phyloP scores from a whole-genome alignment of 345 rosid genomes.

The Linum lewisii region DNA sequence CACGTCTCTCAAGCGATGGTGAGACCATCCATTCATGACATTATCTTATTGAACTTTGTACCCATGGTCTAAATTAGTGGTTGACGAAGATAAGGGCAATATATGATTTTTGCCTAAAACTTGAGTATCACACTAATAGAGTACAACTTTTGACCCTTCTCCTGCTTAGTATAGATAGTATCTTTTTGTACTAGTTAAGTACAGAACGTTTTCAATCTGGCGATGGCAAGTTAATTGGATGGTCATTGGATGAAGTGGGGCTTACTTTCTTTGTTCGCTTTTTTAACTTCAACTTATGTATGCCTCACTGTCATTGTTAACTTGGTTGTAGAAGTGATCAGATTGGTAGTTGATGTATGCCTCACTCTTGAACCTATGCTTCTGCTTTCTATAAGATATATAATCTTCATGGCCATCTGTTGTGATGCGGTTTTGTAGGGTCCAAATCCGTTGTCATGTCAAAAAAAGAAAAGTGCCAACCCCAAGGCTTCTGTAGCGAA shows the following conservation, averaged over 20 bases:
- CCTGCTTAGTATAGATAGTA: not conserved
- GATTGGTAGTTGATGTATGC: not conserved
- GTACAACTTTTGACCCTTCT: not conserved
- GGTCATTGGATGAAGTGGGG: not conserved
- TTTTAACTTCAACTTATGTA: not conserved
- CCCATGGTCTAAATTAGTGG: not conserved
- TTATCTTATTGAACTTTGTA: not conserved
- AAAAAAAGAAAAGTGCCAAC: conserved; percentile 44
- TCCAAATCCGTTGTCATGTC: conserved; percentile 80
- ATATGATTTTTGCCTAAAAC: not conserved
- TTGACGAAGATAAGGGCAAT: not conserved
- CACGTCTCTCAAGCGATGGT: too few relatives aligned
- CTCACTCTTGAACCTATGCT: not conserved
- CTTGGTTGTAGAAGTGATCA: not conserved
- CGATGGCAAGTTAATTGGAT: not conserved
- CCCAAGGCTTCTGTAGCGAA: not conserved
- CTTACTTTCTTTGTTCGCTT: not conserved
- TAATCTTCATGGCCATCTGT: conserved; percentile 1
- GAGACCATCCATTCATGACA: too few relatives aligned
- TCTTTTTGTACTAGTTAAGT: not conserved
- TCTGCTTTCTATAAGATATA: conserved; percentile 1
- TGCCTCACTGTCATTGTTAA: not conserved
- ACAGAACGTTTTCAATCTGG: not conserved
- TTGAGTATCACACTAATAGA: not conserved
- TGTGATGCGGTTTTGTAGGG: conserved; percentile 37